Base-by-base conservation (phyloP, 495 filamentous ascomycete species). In the Aspergillus taichungensis region DNA sequence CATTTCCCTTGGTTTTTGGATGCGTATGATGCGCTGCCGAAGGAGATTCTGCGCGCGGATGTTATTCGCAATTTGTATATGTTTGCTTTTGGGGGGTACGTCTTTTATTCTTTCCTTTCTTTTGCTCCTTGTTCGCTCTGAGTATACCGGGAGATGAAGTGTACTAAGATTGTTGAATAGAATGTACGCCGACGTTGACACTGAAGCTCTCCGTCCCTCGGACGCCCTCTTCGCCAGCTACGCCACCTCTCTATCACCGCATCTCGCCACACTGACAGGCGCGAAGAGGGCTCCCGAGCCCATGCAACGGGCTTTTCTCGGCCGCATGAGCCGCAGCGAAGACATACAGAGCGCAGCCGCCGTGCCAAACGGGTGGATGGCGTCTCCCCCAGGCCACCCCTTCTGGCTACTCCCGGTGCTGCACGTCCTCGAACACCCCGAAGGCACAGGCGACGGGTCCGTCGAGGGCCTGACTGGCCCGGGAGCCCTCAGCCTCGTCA, bases 291-390 rank as follows among this genome's bases (percentile, higher is more conserved):
- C 30, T 9, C 30, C 7, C 39, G 10, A 27, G 9, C 27, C 14
- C 30, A 30, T 49, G 3, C 50, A 52, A 13, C 40, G 54, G 7
- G 54, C 49, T 6, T 56, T 56, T 32, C 38, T 56, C 36, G 54
- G 54, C 8, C 54, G 50, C 18, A 56, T 56, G 54, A 42, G 46
- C n/a, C 54, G 42, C 34, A 42, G 35, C 2, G 30, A 30, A 1
- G 54, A 52, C 13, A 33, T 52, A 1, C 37, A 50, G 5, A 39
- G 44, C 5, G 35, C 45, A 18, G 54, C 46, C 18, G 54, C 54
- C n/a, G 41, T 56, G n/a, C 54, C 54, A 0, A 56, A 56, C 34
- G 54, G 54, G 28, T 56, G 54, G 54, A 56, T 56, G 54, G 54
- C 54, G 3, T 56, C 54, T 1, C 47, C 54, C 1, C 54, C 54